Evolutionary conservation across 1,284 basidiomycete species (phyloP).

Genomic region (Marasmius oreades): DNA sequence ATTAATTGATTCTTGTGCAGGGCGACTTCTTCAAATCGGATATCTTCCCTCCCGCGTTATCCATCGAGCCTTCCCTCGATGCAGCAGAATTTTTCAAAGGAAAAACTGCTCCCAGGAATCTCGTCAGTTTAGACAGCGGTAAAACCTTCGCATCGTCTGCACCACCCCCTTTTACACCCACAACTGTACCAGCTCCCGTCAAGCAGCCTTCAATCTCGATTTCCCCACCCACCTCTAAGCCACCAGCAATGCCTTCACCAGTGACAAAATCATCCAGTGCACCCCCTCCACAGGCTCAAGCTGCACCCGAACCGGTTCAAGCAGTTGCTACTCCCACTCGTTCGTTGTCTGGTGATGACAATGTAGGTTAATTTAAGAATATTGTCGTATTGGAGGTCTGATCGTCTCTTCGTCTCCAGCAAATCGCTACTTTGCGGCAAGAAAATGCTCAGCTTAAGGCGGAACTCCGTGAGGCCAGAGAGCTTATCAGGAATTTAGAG

Average conservation of each 20-base stretch:
- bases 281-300: slow-evolving; percentile 14
- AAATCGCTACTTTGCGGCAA: slow-evolving; percentile 23
- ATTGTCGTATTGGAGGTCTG: background rate
- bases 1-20: slow-evolving; percentile 31
- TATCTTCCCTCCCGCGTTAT: slow-evolving; percentile 91
- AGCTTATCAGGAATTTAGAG: slow-evolving; percentile 78
- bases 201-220: slow-evolving; percentile 18
- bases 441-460: slow-evolving; percentile 61
- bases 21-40: slow-evolving; percentile 89
- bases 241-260: slow-evolving; percentile 14
- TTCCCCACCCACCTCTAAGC: slow-evolving; percentile 21
- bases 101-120: slow-evolving; percentile 71
- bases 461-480: slow-evolving; percentile 73
- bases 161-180: slow-evolving; percentile 28
- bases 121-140: slow-evolving; percentile 47
- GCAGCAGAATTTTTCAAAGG: slow-evolving; percentile 88
- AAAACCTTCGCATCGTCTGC: slow-evolving; percentile 27
- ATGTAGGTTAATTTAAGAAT: background rate
- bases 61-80: slow-evolving; percentile 74
- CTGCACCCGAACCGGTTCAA: slow-evolving; percentile 6
- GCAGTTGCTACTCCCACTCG: slow-evolving; percentile 2
- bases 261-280: slow-evolving; percentile 11
- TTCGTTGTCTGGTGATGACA: slow-evolving; percentile 1
- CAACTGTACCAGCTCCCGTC: slow-evolving; percentile 21
- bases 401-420: slow-evolving; percentile 22